phyloP scores from a whole-genome alignment of 2,329 filamentous ascomycete genomes.

The Amauroascus niger region DNA sequence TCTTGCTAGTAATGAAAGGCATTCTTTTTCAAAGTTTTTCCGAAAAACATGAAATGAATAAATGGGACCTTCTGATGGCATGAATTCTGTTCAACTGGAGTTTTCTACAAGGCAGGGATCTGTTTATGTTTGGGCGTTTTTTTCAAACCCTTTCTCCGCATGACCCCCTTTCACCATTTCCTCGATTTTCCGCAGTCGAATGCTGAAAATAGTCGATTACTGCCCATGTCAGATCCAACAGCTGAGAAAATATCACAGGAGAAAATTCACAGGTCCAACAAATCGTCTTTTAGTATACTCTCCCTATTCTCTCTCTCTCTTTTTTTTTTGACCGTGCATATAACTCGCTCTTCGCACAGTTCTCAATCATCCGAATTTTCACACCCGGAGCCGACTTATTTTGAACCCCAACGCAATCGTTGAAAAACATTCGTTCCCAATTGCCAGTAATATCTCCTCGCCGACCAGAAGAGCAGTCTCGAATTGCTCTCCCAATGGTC shows the following conservation, averaged over 20 bases:
- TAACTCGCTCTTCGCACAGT: not conserved
- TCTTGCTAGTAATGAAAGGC: conserved; percentile 7
- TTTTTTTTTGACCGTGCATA: not conserved
- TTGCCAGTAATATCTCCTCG: conserved; percentile 84
- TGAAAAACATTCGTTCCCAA: conserved; percentile 10
- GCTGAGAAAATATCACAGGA: conserved; percentile 7
- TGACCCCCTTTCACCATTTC: not conserved
- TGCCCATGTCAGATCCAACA: conserved; percentile 9
- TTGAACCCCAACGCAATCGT: not conserved
- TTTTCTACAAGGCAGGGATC: conserved; percentile 8
- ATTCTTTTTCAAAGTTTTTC: conserved; percentile 1
- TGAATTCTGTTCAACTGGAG: conserved; percentile 9
- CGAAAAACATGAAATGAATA: conserved; percentile 7
- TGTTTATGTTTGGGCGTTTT: conserved; percentile 8
- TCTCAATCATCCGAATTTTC: not conserved
- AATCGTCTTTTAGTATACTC: not conserved
- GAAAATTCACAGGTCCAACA: conserved; percentile 6
- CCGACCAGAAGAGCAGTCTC: conserved; percentile 47
- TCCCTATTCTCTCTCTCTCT: not conserved
- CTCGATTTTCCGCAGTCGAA: conserved; percentile 6
- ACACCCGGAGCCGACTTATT: not conserved
- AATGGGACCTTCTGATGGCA: conserved; percentile 11
- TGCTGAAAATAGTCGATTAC: conserved; percentile 10
- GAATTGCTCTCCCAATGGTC: conserved; percentile 24
- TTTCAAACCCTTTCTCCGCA: conserved; percentile 1